Percentiles rank a stretch among this genome's conserved stretches.
Conservation (phyloP, 768 basidiomycete genomes). For the Trametes elegans region DNA sequence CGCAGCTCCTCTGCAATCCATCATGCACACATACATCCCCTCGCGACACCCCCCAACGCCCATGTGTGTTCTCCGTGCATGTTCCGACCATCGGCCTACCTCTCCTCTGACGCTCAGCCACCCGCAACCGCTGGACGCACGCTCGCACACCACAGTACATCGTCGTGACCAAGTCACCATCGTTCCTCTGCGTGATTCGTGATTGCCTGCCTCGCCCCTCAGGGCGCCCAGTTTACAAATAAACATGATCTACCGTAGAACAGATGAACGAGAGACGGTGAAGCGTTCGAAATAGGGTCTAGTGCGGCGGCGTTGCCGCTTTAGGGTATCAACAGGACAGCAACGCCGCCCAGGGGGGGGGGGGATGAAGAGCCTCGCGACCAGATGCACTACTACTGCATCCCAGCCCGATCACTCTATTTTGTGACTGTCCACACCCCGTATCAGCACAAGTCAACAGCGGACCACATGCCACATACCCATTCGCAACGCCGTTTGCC, state of each 20-base stretch:
- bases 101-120: not conserved
- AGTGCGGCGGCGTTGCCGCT: constrained; percentile 6
- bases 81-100: not conserved
- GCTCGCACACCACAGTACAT: not conserved
- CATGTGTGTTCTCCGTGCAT: not conserved
- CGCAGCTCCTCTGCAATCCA: not conserved
- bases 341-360: constrained; percentile 3
- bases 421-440: constrained; percentile 30
- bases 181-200: constrained; percentile 11
- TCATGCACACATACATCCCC: not conserved
- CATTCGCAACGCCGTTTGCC: constrained; percentile 47
- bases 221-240: constrained; percentile 18
- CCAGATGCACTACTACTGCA: not conserved
- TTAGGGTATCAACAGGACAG: constrained; percentile 22
- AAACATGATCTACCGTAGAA: constrained; percentile 20
- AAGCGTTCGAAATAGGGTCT: not conserved
- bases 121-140: not conserved
- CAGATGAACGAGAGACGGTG: constrained; percentile 11
- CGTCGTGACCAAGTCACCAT: constrained; percentile 1
- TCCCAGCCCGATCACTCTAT: constrained; percentile 29
- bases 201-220: not conserved
- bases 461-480: constrained; percentile 27
- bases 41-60: not conserved
- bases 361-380: constrained; percentile 2
- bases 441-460: not conserved